Percentiles rank a stretch among this genome's conserved stretches.
Evolutionary conservation across 2,329 filamentous ascomycete species (phyloP).

Genomic region (Cladophialophora exuberans): DNA sequence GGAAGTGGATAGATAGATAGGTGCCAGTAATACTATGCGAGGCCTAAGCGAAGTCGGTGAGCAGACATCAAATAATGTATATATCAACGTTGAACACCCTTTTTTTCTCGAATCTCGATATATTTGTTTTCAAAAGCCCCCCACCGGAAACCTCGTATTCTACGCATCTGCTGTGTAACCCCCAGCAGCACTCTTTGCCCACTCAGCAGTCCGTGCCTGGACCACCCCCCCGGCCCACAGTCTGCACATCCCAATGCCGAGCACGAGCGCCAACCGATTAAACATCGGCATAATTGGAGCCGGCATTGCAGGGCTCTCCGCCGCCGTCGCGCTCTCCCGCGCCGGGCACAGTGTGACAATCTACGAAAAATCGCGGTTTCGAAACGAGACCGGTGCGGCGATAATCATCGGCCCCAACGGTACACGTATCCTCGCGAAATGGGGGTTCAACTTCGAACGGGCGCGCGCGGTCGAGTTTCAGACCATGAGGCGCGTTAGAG

Average conservation of each 20-base stretch:
- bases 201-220: no score
- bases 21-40: no score
- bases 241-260: no score
- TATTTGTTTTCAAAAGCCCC: background rate
- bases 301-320: conserved; percentile 38
- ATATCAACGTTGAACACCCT: no score
- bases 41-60: no score
- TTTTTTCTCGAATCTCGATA: no score
- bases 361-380: conserved; percentile 38
- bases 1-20: no score
- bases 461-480: conserved; percentile 34
- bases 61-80: no score
- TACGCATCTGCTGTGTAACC: background rate
- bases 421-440: conserved; percentile 31
- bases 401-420: conserved; percentile 39
- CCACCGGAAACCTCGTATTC: no score
- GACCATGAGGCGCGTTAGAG: conserved; percentile 27
- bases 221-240: no score
- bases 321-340: conserved; percentile 38
- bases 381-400: conserved; percentile 37
- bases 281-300: conserved; percentile 34
- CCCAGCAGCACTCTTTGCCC: no score
- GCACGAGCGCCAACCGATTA: conserved; percentile 11
- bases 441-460: conserved; percentile 36
- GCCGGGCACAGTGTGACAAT: conserved; percentile 37